Evolutionary conservation across 352 stramenopile species (phyloP), one percentile per base, ranked within the genome.

Genomic region (Globisporangium parvum): DNA sequence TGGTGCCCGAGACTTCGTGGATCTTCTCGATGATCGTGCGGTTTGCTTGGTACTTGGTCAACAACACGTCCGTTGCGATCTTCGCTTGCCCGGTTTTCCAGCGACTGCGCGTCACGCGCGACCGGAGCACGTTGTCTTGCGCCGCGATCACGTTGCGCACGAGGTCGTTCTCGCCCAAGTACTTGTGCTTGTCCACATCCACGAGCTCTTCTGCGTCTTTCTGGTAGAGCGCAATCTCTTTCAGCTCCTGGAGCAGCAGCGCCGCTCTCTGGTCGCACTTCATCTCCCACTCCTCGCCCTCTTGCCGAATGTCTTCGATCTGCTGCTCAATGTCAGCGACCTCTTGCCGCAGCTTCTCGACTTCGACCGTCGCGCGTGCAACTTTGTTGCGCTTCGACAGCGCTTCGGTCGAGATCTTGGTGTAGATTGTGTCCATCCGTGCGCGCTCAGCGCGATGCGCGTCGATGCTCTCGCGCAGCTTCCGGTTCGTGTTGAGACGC

Each of bases 11-110:
- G 18, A 90, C 77, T 54, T 90, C 78, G 51, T 91, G 78, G 46
- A 93, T 91, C 47, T 87, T 87, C 58, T 93, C 78, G 47, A 93
- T 88, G 44, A 81, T 82, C 23, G 70, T 85, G 26, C 80, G 78
- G 39, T 91, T 93, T 46, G 91, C 80, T 47, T 91, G 78, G 53
- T 90, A 90, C 51, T 87, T 88, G 15, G 77, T 87, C 21, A 93
- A 57, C 59, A 84, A 63, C 9, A 67, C 56, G 26, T 93, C 80
- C 2, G 77, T 83, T 2, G 73, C 66, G 46, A 87, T 71, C 47
- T 91, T 89, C 15, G 75, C 50, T 26, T 90, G 80, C 2, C 80
- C 74, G 5, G 61, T 82, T 47, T 90, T 93, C 76, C 80, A 89
- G 17, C 83, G 78, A 10, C 69, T 81, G 4, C 75, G 72, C 44